These are phyloP conservation scores for Hysterium pulicare DNA, from an alignment of 2,329 filamentous ascomycete species.

Conservation along the genomic window DNA sequence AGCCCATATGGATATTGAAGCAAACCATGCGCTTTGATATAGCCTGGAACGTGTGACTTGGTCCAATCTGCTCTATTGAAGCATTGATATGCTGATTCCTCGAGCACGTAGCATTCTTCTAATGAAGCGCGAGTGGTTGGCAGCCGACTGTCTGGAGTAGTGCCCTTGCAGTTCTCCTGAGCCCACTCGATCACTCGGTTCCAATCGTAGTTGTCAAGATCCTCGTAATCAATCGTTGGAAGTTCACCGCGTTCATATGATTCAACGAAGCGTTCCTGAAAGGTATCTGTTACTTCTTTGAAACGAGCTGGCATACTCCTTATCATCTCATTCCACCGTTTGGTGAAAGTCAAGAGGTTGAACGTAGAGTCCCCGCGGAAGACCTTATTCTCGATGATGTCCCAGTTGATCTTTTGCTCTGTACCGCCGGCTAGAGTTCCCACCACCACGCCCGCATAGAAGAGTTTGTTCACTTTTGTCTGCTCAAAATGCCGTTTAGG, in stretches of 20 bases:
- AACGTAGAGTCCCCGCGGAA: slow-evolving; percentile 37
- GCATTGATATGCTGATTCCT: slow-evolving; percentile 16
- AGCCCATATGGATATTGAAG: slow-evolving; percentile 17
- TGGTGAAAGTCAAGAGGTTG: slow-evolving; percentile 28
- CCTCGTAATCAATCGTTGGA: slow-evolving; percentile 60
- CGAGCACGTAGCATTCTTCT: slow-evolving; percentile 42
- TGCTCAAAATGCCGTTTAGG: slow-evolving; percentile 8
- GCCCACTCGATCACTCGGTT: slow-evolving; percentile 64
- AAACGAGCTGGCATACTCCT: slow-evolving; percentile 43
- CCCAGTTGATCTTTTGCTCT: slow-evolving; percentile 39
- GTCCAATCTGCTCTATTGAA: slow-evolving; percentile 26
- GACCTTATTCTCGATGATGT: slow-evolving; percentile 36
- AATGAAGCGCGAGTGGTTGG: slow-evolving; percentile 36
- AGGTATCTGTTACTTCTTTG: slow-evolving; percentile 57
- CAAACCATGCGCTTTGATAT: slow-evolving; percentile 22
- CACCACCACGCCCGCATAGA: slow-evolving; percentile 27
- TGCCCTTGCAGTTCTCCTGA: slow-evolving; percentile 39
- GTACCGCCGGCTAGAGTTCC: slow-evolving; percentile 36
- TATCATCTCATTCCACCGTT: slow-evolving; percentile 38
- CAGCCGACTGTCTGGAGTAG: too few species aligned
- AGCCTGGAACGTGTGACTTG: slow-evolving; percentile 18
- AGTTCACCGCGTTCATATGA: slow-evolving; percentile 64
- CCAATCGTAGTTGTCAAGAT: slow-evolving; percentile 68
- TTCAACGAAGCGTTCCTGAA: slow-evolving; percentile 62
- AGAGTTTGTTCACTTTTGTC: slow-evolving; percentile 23